Evolutionary conservation across 148 eudicot genomes (phyloP).

Genomic region (Bassia scoparia): DNA sequence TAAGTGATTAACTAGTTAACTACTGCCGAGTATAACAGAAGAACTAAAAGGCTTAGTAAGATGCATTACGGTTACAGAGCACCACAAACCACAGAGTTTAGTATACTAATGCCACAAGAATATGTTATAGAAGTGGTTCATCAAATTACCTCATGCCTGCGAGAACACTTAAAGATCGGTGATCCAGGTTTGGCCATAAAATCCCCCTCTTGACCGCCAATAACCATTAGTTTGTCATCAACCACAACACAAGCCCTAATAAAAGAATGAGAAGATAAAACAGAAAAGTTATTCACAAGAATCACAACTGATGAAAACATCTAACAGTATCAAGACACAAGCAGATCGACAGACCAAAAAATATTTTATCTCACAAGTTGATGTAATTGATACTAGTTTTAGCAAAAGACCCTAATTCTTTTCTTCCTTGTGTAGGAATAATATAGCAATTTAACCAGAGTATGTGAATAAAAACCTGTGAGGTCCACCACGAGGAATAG

Average conservation of each 20-base stretch:
- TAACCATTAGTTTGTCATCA: conserved; percentile 66
- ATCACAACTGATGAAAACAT: not conserved
- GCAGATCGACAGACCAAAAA: too few relatives aligned
- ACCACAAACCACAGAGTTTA: not conserved
- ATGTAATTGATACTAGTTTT: not conserved
- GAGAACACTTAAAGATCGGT: conserved; percentile 95
- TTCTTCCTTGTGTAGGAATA: conserved; percentile 2
- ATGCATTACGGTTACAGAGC: not conserved
- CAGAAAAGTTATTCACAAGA: not conserved
- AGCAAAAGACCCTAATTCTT: not conserved
- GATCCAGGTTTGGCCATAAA: conserved; percentile 99
- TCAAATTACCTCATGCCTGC: conserved; percentile 72
- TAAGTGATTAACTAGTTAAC: not conserved
- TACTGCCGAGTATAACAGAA: too few relatives aligned
- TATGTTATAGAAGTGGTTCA: not conserved
- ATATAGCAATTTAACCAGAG: conserved; percentile 4
- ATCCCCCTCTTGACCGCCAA: conserved; percentile 99
- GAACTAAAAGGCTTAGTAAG: not conserved
- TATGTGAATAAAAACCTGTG: conserved; percentile 57
- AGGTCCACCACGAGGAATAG: conserved; percentile 99
- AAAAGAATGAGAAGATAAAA: not conserved
- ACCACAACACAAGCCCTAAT: conserved; percentile 79
- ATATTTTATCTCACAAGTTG: not conserved
- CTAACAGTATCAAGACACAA: not conserved
- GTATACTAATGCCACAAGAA: not conserved